Base-by-base conservation (phyloP, 2,329 filamentous ascomycete genomes). In the Sordariomycetes sp. region DNA sequence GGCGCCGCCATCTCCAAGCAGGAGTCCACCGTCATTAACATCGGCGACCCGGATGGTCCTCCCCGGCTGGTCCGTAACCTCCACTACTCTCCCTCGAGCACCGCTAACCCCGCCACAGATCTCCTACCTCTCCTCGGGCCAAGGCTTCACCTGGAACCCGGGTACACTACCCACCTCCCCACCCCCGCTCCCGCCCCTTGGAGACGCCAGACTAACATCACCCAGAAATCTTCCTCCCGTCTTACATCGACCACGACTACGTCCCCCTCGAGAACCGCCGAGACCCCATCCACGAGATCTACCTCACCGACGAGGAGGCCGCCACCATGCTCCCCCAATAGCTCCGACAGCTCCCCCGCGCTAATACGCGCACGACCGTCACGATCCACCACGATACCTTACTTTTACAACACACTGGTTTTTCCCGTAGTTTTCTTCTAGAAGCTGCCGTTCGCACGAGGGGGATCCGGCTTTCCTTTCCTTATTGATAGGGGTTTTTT, bases 121-220 rank as follows among this genome's bases (percentile, higher is more conserved):
- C 62, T 88, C 86, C 24, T 92, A 89, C 68, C 81, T 91, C 55
- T 85, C 87, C 60, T 86, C 85, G 6, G 87, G 84, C 65, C 87
- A 92, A 70, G 87, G 87, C 58, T 92, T 90, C 66, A 82, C 85
- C 60, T 92, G 87, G 87, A 91, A 91, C 69, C 87, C 87, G 69
- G 84, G 84, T 86, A 72, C 56, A 70, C 63, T 25, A 34, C 52
- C 32, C n/a, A 3, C 15, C 42, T 24, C 45, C 20, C 45, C 7
- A 32, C 28, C 42, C 42, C 42, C 3, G 4, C 17, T 20, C 12
- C n/a, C n/a, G 45, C 22, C 10, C 20, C 4, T 15, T 2, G 17
- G 8, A 15, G 24, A 12, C n/a, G 15, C 39, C 55, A 51, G 36
- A 52, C 48, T 17, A 48, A 25, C 36, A n/a, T 35, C 17, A 57